phyloP scores from a whole-genome alignment of 306 rosid species.

The Begonia peltatifolia region DNA sequence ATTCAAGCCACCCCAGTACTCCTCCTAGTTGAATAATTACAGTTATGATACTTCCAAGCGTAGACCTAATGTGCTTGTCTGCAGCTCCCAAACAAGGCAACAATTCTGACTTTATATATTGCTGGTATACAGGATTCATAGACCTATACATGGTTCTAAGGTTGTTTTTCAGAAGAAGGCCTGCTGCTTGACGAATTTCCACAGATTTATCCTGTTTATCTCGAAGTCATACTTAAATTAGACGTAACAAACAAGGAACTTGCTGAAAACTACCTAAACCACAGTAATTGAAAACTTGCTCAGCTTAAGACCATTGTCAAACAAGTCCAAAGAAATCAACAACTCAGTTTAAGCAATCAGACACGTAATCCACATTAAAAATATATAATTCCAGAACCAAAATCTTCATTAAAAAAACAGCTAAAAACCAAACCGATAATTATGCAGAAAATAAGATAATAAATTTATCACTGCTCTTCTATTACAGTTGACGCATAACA shows the following conservation, averaged over 20 bases:
- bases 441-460: too few species aligned
- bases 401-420: too few species aligned
- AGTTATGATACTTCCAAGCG: conserved; percentile 74
- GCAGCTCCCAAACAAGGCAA: conserved; percentile 87
- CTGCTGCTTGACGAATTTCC: conserved; percentile 97
- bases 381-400: too few species aligned
- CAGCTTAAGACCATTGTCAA: not conserved
- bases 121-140: conserved; percentile 61
- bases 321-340: not conserved
- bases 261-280: not conserved
- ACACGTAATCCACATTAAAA: too few species aligned
- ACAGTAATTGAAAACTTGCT: not conserved
- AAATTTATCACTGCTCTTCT: too few species aligned
- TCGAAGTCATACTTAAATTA: not conserved
- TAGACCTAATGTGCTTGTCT: conserved; percentile 82
- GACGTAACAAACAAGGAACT: too few species aligned
- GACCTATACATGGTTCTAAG: conserved; percentile 45
- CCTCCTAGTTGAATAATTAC: conserved; percentile 81
- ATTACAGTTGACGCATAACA: too few species aligned
- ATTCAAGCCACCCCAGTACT: conserved; percentile 81
- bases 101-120: conserved; percentile 82
- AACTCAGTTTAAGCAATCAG: not conserved
- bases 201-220: conserved; percentile 59
- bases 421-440: too few species aligned
- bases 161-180: conserved; percentile 76